These are phyloP conservation scores for Suillus luteus DNA, from an alignment of 768 basidiomycete genomes.

Conservation along the genomic window DNA sequence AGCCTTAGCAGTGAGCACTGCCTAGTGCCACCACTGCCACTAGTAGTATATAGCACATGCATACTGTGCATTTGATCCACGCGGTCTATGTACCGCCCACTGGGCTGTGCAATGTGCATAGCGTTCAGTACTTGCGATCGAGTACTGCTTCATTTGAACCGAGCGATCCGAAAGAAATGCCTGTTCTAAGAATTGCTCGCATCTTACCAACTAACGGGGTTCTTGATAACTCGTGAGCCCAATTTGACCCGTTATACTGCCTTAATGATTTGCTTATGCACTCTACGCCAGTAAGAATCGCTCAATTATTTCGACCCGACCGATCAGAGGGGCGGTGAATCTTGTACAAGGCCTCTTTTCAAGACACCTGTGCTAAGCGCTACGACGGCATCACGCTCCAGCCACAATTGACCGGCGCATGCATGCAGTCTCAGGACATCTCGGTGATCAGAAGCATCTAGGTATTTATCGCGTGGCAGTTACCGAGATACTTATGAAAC, in stretches of 20 bases:
- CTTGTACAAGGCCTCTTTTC: neutral
- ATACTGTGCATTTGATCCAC: neutral
- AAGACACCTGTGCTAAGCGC: conserved; percentile 3
- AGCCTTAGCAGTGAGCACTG: too few species aligned
- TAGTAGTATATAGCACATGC: too few species aligned
- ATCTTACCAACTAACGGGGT: neutral
- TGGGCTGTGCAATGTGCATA: neutral
- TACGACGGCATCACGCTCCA: conserved; percentile 4
- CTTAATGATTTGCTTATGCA: neutral
- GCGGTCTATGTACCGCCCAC: too few species aligned
- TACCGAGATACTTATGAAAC: conserved; percentile 6
- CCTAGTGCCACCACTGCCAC: neutral
- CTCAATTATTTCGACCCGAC: neutral
- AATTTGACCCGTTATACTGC: neutral
- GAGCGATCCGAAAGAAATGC: neutral
- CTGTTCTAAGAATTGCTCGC: conserved; percentile 1
- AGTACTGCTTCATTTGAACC: neutral
- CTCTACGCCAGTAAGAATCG: conserved; percentile 1
- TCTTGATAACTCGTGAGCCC: neutral
- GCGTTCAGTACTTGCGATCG: neutral
- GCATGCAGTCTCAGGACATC: neutral
- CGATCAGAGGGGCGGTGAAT: conserved; percentile 6
- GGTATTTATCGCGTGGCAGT: conserved; percentile 3
- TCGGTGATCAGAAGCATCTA: conserved; percentile 4
- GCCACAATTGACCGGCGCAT: neutral